A percentile compares a stretch with the other conserved stretches of the same genome.
phyloP scores from a whole-genome alignment of 192 early-diverging fungal genomes.

The Chytriomyces confervae region DNA sequence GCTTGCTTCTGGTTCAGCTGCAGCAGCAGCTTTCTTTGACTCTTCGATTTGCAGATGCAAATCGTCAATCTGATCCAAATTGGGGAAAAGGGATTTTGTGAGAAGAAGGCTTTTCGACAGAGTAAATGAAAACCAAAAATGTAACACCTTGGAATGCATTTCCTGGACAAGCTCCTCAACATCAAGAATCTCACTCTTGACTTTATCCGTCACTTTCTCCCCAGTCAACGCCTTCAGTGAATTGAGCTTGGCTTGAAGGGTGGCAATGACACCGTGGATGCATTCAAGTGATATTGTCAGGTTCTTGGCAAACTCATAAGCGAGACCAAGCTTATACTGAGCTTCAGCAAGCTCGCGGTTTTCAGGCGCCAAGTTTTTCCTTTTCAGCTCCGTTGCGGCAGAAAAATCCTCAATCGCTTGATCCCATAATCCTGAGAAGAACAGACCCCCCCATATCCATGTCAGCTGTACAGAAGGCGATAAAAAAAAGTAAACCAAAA shows the following conservation, averaged over 20 bases:
- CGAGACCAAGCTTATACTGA: slow-evolving; percentile 74
- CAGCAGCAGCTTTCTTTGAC: slow-evolving; percentile 3
- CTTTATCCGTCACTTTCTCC: slow-evolving; percentile 54
- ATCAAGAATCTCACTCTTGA: slow-evolving; percentile 60
- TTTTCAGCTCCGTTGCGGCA: slow-evolving; percentile 62
- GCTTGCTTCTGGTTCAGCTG: background rate
- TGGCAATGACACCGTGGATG: slow-evolving; percentile 59
- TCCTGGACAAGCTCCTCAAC: slow-evolving; percentile 67
- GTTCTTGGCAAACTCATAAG: slow-evolving; percentile 63
- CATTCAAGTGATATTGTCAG: slow-evolving; percentile 60
- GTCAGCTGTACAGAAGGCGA: background rate
- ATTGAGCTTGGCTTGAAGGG: slow-evolving; percentile 58
- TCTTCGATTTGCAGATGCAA: slow-evolving; percentile 48
- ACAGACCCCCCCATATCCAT: background rate
- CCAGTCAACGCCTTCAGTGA: slow-evolving; percentile 47
- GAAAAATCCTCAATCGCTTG: slow-evolving; percentile 68
- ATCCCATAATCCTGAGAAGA: slow-evolving; percentile 65
- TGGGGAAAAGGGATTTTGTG: background rate
- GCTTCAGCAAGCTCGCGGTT: slow-evolving; percentile 72
- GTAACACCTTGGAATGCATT: slow-evolving; percentile 66
- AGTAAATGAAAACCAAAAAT: background rate
- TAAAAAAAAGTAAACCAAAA: background rate
- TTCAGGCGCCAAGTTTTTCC: slow-evolving; percentile 49
- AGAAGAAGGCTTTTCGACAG: background rate
- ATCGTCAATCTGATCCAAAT: slow-evolving; percentile 20